Percentiles rank a stretch among this genome's conserved stretches.
phyloP scores from a whole-genome alignment of 345 rosid genomes.

The Tarenaya hassleriana region DNA sequence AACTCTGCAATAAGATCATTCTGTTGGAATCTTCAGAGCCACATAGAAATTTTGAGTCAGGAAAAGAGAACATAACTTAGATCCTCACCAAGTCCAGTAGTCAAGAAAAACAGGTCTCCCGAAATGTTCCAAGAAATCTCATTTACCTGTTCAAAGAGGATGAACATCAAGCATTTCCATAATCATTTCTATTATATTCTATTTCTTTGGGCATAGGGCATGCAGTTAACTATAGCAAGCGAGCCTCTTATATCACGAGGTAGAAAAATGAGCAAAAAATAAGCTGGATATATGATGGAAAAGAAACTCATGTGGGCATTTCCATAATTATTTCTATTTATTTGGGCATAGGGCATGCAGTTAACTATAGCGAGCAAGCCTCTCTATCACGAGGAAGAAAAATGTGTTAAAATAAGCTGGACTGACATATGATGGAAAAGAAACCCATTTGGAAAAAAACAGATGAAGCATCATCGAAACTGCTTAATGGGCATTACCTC shows the following conservation, averaged over 20 bases:
- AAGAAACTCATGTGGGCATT: neutral
- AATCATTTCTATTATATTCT: conserved; percentile 2
- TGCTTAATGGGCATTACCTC: conserved; percentile 47
- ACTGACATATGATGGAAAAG: too few species aligned
- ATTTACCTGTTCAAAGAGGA: conserved; percentile 55
- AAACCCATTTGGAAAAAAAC: conserved; percentile 4
- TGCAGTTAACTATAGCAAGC: conserved; percentile 2
- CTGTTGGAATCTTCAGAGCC: conserved; percentile 1
- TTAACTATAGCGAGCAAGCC: neutral
- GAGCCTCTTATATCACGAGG: neutral
- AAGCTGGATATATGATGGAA: neutral
- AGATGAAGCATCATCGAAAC: too few species aligned
- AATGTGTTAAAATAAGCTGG: neutral
- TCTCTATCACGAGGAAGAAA: conserved; percentile 1
- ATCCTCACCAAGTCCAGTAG: conserved; percentile 84
- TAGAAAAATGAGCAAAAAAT: neutral
- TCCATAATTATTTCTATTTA: too few species aligned
- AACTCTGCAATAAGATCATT: conserved; percentile 8
- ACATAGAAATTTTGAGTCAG: neutral
- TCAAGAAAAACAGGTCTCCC: conserved; percentile 90
- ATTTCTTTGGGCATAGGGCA: neutral
- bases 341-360: neutral
- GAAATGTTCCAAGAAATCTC: conserved; percentile 98
- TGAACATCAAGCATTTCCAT: conserved; percentile 3
- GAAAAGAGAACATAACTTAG: conserved; percentile 5